Base-by-base conservation (phyloP, 257 asterid species). In the Nicotiana benthamiana region DNA sequence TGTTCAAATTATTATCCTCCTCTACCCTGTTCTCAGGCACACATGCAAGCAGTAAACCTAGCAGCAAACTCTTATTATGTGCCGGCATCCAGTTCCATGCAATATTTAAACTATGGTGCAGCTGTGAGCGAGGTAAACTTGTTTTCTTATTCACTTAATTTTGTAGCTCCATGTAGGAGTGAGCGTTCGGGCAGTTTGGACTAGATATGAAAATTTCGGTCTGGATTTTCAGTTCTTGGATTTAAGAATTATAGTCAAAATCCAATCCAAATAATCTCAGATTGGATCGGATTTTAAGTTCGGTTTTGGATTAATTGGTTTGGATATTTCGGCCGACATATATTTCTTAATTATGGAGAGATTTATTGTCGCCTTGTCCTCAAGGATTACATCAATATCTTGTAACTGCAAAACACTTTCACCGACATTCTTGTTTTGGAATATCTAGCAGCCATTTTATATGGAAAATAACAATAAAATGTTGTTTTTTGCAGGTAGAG, bases 101-200 rank as follows among this genome's bases (percentile, higher is more conserved):
- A 7, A 13, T 92, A 92, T 82, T 82, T 92, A 83, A 91, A 85
- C 80, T 91, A 89, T 8, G 97, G 97, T 68, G 97, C 87, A 75
- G 96, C 91, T 10, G 90, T 91, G 20, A 89, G 94, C 15, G 97
- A 92, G 97, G 95, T 92, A 84, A 77, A 17, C n/a, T 52, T 65
- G 15, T 65, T 79, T 4, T 5, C 34, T 53, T 13, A 1, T 18
- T 30, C 28, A 27, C 70, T 13, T 30, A 63, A 40, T 20, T 17
- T 68, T 70, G 34, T 13, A 43, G 40, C 61, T 72, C 16, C 26
- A 48, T 15, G 40, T 40, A 40, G 11, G 46, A 2, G 46, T 8
- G 11, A 8, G 46, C 11, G 46, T 40, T 40, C 46, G 2, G 46
- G 10, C 46, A 36, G 46, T 36, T 36, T 0, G 2, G 10, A 36